Evolutionary conservation across 441 rosid species (phyloP).

Genomic region (Erodium trifolium): DNA sequence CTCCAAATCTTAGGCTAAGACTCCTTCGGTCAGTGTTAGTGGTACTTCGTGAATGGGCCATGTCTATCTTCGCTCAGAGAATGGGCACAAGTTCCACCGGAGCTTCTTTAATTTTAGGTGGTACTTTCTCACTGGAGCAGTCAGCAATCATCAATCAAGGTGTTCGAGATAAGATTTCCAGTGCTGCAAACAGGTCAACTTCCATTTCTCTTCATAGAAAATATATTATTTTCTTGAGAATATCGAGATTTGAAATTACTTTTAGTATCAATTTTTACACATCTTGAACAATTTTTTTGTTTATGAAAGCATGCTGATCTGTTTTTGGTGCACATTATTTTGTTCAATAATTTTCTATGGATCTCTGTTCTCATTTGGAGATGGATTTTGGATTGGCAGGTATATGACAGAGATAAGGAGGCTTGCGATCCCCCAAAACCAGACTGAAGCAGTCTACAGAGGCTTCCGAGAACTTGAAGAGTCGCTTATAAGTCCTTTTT

Average conservation of each 20-base stretch:
- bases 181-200: conserved; percentile 81
- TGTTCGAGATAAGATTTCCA: conserved; percentile 73
- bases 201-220: neutral
- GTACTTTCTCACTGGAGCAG: conserved; percentile 50
- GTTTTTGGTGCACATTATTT: neutral
- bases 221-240: no score
- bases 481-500: conserved; percentile 57
- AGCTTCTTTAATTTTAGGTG: conserved; percentile 62
- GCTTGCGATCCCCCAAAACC: conserved; percentile 69
- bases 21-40: conserved; percentile 69
- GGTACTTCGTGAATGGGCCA: conserved; percentile 92
- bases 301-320: neutral
- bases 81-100: conserved; percentile 60
- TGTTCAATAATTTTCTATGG: neutral
- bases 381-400: conserved; percentile 33
- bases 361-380: neutral
- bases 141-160: conserved; percentile 58
- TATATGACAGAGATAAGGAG: conserved; percentile 89
- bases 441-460: conserved; percentile 62
- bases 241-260: neutral
- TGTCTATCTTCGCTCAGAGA: conserved; percentile 71
- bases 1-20: conserved; percentile 73
- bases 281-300: neutral
- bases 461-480: conserved; percentile 87
- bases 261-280: neutral